Base-by-base conservation (phyloP, 768 basidiomycete species). In the Amanita muscaria region DNA sequence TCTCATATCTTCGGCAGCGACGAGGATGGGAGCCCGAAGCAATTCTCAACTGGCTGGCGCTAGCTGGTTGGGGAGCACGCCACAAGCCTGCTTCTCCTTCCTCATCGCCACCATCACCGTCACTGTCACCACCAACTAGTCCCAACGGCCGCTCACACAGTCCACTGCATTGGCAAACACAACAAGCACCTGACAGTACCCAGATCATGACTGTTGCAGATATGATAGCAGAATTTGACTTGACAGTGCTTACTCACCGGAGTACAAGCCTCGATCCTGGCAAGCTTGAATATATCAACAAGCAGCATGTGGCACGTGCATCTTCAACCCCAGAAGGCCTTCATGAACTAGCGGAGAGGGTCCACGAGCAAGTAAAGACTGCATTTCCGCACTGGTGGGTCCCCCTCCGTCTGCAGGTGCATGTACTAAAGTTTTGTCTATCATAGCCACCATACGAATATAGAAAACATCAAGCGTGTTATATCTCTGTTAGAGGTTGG, bases 11-110 rank as follows among this genome's bases (percentile, higher is more conserved):
- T 47, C 8, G 14, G 15, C 52, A 94, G 92, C 67, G 75, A 53
- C 71, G 79, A 36, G 93, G 91, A 0, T 98, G 89, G 82, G 93
- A 98, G 56, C 87, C 91, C 0, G 73, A 73, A 33, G 90, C 92
- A 2, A 62, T 99, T 11, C 63, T 93, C 19, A 98, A 98, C 56
- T 98, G 93, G 83, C 74, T 97, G 6, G 89, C 89, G 4, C 67
- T 98, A 14, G 83, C 89, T n/a, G 93, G 96, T 1, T 97, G 93
- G 88, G 88, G 91, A 18, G 77, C 72, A 8, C 68, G 73, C 7
- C 70, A 69, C 33, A 62, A 67, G 38, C 36, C 50, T 10, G 35
- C 54, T 1, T 36, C 51, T n/a, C 47, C 63, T 7, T 52, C 57
- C 21, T 47, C 53, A 44, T 18, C 49, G 15, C 50, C 63, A 25